Conservation (phyloP, 495 filamentous ascomycete genomes). For the Geopyxis carbonaria region DNA sequence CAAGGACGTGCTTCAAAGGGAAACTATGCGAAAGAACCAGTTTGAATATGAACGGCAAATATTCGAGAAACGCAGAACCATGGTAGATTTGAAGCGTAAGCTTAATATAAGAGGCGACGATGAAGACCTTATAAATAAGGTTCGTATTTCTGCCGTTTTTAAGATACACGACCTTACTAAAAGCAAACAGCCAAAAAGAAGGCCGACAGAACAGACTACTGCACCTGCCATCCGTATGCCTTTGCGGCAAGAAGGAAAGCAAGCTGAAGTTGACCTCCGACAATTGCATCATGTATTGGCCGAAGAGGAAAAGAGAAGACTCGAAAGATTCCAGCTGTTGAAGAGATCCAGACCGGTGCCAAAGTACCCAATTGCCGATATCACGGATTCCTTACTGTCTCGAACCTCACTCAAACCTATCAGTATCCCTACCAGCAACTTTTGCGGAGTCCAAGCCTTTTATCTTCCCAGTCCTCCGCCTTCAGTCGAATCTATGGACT, state of each 20-base stretch:
- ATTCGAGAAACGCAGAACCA: conserved; percentile 59
- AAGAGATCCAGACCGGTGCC: conserved; percentile 13
- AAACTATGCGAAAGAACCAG: conserved; percentile 58
- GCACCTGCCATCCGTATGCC: conserved; percentile 42
- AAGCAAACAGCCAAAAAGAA: conserved; percentile 31
- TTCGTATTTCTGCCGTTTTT: conserved; percentile 21
- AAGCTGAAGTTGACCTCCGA: conserved; percentile 58
- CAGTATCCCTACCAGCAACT: conserved; percentile 39
- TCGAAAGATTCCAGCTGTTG: conserved; percentile 24
- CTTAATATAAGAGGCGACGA: conserved; percentile 81
- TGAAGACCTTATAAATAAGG: conserved; percentile 90
- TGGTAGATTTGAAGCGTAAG: conserved; percentile 76
- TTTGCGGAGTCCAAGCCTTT: conserved; percentile 63
- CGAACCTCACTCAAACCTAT: conserved; percentile 11
- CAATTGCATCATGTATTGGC: conserved; percentile 55
- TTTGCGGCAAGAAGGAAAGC: conserved; percentile 49
- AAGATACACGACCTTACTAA: conserved; percentile 1
- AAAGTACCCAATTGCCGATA: conserved; percentile 39
- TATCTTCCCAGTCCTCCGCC: conserved; percentile 78
- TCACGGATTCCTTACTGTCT: conserved; percentile 38
- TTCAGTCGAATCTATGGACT: conserved; percentile 37
- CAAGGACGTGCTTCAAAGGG: conserved; percentile 56
- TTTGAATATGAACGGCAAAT: conserved; percentile 54
- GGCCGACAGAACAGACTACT: conserved; percentile 35
- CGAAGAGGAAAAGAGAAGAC: conserved; percentile 73